Base-by-base conservation (phyloP, 129 eudicot genomes). In the Chrysanthemum lavandulifolium region DNA sequence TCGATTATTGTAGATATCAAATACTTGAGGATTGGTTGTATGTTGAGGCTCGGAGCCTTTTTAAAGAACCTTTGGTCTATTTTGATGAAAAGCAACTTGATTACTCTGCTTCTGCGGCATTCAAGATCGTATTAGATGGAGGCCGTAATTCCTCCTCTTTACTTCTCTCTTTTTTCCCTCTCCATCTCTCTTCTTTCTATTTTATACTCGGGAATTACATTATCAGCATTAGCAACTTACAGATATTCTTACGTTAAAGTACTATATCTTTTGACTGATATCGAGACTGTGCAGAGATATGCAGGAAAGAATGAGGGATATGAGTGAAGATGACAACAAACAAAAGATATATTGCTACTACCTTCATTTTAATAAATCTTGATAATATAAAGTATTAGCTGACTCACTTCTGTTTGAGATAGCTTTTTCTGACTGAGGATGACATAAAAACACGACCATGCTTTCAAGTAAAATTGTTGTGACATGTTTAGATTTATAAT, bases 341-440 rank as follows among this genome's bases (percentile, higher is more conserved):
- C 93, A 84, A 74, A 90, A 80, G 99, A 90, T 83, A 75, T 23
- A 27, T 27, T 27, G 31, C 31, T 50, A 62, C 74, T 48, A 47
- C 48, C 8, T 4, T 18, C 63, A 2, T 13, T 27, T 27, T 27
- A 27, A 27, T 27, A 27, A 27, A 27, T 65, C 25, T 25, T 60
- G 18, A 4, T 18, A 68, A 57, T 57, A 61, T 66, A 45, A 63
- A 43, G 14, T 29, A 14, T 5, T 59, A 67, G 15, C 64, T 66
- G 18, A 64, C 9, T 3, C 63, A 21, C n/a, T 43, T 58, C 60
- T 82, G 51, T 58, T 74, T 33, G 69, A 94, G 97, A 81, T 94
- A 96, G 97, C 93, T 94, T 71, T 94, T 94, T 78, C 91, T 94
- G 50, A 86, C 91, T 60, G 96, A 83, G 79, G 93, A 84, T 23